Evolutionary conservation across 371 early-diverging fungal species (phyloP).

Genomic region (Globomyces sp.): DNA sequence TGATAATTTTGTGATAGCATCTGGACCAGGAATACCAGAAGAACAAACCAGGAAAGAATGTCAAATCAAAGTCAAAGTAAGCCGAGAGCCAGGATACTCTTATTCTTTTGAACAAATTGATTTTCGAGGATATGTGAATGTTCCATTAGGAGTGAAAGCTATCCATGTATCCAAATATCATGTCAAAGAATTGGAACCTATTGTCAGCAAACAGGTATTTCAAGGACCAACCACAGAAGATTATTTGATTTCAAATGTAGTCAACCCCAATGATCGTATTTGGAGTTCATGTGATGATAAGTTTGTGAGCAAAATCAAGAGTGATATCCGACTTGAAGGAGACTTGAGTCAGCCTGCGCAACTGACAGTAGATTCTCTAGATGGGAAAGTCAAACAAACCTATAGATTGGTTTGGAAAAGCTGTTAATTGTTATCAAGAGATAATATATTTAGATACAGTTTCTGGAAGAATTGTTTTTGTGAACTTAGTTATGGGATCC

Average conservation of each 20-base stretch:
- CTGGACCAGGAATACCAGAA: constrained; percentile 23
- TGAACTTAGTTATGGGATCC: too few relatives aligned
- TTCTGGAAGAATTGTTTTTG: too few relatives aligned
- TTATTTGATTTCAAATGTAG: constrained; percentile 2
- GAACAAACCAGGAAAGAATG: constrained; percentile 32
- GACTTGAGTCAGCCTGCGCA: not conserved
- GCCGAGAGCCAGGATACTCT: constrained; percentile 23
- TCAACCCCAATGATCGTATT: too few relatives aligned
- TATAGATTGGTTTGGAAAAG: not conserved
- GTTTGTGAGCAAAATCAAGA: too few relatives aligned
- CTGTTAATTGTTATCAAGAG: too few relatives aligned
- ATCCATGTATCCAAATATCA: constrained; percentile 26
- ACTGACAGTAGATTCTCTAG: not conserved
- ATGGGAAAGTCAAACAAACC: not conserved
- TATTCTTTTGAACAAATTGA: constrained; percentile 29
- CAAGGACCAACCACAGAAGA: constrained; percentile 12
- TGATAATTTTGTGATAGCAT: constrained; percentile 21
- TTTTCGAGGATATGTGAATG: constrained; percentile 26
- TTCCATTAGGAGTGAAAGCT: constrained; percentile 22
- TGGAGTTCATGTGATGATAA: too few relatives aligned
- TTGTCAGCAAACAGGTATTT: constrained; percentile 10
- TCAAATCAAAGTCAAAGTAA: constrained; percentile 24
- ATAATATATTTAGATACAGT: too few relatives aligned
- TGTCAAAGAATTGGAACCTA: constrained; percentile 19
- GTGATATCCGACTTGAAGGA: too few relatives aligned